Base-by-base conservation (phyloP, 495 filamentous ascomycete genomes). In the Penicillium steckii region DNA sequence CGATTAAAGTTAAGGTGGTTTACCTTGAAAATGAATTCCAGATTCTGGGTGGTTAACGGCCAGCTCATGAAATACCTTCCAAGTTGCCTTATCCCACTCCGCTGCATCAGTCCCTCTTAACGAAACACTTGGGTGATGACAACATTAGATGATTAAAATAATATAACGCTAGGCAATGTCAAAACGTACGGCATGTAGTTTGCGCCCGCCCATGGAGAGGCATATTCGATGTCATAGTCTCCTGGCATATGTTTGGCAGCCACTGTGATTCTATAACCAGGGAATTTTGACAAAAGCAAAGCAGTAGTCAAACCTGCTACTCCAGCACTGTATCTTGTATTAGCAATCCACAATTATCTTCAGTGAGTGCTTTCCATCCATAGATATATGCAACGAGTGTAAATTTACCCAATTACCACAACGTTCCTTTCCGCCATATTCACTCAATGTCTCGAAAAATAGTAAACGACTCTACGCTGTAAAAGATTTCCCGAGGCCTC, bases 221-320 rank as follows among this genome's bases (percentile, higher is more conserved):
- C 84, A 60, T 96, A 97, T 78, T 95, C 90, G 53, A 90, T 85
- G 61, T 95, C 89, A 68, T 92, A 95, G 72, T 97, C 92, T 21
- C 92, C 92, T 0, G 92, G 92, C 92, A 96, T 92, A 61, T 95
- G 89, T 64, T 57, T 52, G 4, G 54, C 54, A 0, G 43, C 44
- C 1, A 57, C 49, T 0, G 40, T 18, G 15, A 57, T 48, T 10
- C 37, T 40, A 15, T 46, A 40, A 17, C 24, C 43, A 7, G 26
- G 8, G 2, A 35, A 77, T 52, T 77, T 82, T 43, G 89, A 85
- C n/a, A 96, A 80, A 10, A 87, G 64, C 8, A 93, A 73, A 2
- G 91, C 91, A 12, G 87, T 89, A 4, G 91, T 96, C 18, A 96
- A 78, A 30, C 90, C 91, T 30, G 83, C 77, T 3, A 96, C 90